Percentiles rank a stretch among this genome's conserved stretches.
Evolutionary conservation across 139 green algal species (phyloP).

Genomic region (Asterochloris sp.): DNA sequence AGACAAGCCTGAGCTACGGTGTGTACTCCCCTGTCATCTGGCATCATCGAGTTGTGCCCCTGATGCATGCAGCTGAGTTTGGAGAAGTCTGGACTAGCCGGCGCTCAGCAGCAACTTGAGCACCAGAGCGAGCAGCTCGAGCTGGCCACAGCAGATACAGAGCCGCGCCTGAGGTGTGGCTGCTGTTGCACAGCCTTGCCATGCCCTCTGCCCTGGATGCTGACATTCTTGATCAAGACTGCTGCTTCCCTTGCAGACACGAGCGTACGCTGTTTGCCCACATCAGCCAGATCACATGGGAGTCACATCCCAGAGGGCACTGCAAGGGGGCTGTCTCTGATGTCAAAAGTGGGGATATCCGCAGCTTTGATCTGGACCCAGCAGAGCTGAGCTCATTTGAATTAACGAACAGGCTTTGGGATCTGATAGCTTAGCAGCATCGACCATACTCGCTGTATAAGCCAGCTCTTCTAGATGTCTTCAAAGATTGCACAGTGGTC

Average conservation of each 20-base stretch:
- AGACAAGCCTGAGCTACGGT: no score
- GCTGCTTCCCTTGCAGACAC: conserved; percentile 34
- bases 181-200: no score
- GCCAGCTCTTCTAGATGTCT: not conserved
- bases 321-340: conserved; percentile 44
- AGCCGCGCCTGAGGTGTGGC: no score
- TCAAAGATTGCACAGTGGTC: not conserved
- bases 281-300: conserved; percentile 58
- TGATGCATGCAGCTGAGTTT: no score
- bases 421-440: not conserved
- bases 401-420: conserved; percentile 1
- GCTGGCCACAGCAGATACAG: no score
- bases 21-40: no score
- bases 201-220: no score
- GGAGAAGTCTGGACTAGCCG: no score
- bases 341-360: conserved; percentile 6
- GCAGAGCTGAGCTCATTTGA: not conserved
- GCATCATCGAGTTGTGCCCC: no score
- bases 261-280: conserved; percentile 60
- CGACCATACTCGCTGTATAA: not conserved
- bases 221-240: no score
- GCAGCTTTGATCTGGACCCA: not conserved
- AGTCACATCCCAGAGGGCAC: conserved; percentile 26
- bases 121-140: no score
- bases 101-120: no score